Base-by-base conservation (phyloP, 257 asterid genomes). In the Buddleja alternifolia region DNA sequence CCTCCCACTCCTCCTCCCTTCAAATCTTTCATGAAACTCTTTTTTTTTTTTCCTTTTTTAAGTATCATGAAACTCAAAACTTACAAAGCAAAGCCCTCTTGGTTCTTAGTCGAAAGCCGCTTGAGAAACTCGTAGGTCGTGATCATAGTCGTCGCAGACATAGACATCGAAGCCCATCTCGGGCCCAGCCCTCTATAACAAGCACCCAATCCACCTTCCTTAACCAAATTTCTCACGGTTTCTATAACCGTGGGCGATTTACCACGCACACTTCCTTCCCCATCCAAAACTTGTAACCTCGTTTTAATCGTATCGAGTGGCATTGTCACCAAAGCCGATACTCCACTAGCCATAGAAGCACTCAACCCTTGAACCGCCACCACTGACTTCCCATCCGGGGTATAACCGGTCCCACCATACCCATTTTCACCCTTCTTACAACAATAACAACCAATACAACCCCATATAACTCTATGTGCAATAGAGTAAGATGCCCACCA, bases 401-500 rank as follows among this genome's bases (percentile, higher is more conserved):
- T 75, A 69, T 82, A 87, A 37, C 85, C 85, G n/a, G 52, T 66
- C 8, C 76, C 74, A 29, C 78, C 80, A 58, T 65, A 77, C 12
- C 76, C 78, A 59, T 71, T 74, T 40, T 70, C 85, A 12, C 78
- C 83, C 77, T 84, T 91, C 82, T 85, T 94, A 78, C 90, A 82
- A 75, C 73, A 67, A 68, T 75, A 76, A 37, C 88, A 73, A 20
- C 95, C 90, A 10, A 93, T 12, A 4, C 78, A 56, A 19, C 90
- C 77, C 97, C 97, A 91, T 42, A 94, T 71, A 41, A 59, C 73
- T 36, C 99, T 76, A 36, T 94, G 93, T 0, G 88, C 93, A 10
- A 83, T 45, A 0, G 99, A 87, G 79, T 91, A 94, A 44, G 99
- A 89, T 8, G 92, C 97, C 99, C 99, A 94, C 99, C 99, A 94